Evolutionary conservation across 2,329 filamentous ascomycete genomes (phyloP), one percentile per base, ranked within the genome.

Genomic region (Sclerotinia nivalis): DNA sequence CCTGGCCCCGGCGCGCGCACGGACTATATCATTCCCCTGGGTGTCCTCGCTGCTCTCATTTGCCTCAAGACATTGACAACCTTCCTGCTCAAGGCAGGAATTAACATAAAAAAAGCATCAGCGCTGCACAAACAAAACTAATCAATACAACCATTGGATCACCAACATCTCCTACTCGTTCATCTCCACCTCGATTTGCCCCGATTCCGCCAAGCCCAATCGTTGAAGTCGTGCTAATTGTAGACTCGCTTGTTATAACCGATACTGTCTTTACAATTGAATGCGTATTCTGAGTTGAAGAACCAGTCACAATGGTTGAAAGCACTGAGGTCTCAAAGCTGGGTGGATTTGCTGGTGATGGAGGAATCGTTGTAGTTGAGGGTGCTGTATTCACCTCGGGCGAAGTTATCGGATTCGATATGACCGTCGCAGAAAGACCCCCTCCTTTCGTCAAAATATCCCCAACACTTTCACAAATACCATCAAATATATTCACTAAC

Each of bases 91-190:
- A 72, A 65, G 67, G 71, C 64, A 67, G 71, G 65, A 69, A 58
- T 68, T 69, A 73, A 58, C 67, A 73, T 73, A 73, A 73, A 73
- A 73, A 73, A 72, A 71, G 43, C 66, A 70, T 25, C 25, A 72
- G 47, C 18, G 20, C 49, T 9, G 72, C 67, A 56, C 69, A 73
- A 1, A 65, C 49, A 54, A 70, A 68, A 69, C 71, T 71, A 50
- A 73, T 54, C 10, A 69, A 25, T 15, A 73, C 45, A 12, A 73
- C 25, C 58, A 69, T 69, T 8, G 40, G 67, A 54, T 69, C 71
- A 47, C 69, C 52, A 3, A 61, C 31, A 43, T 69, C 40, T 22
- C 34, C 54, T 10, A 65, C 10, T 0, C 34, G n/a, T 18, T 8
- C 18, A 28, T 67, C 13, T 7, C 4, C 61, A 12, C 34, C 31